phyloP scores from a whole-genome alignment of 306 rosid species.

The Cotoneaster glaucophyllus region DNA sequence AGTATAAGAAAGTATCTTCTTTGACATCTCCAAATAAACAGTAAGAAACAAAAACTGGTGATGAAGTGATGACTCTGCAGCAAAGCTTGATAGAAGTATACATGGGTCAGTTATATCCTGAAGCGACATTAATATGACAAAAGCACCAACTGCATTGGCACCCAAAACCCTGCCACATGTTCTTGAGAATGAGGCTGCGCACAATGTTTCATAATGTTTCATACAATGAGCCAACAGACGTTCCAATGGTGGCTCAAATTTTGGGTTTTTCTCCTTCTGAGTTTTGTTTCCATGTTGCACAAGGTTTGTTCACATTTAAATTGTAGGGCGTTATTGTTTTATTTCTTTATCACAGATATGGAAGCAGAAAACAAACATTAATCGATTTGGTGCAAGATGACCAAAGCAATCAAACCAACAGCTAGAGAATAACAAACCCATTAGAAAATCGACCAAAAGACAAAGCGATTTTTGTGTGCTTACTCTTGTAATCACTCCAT shows the following conservation, averaged over 20 bases:
- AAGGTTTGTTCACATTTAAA: background rate
- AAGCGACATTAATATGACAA: background rate
- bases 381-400: background rate
- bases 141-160: background rate
- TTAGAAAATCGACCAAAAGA: background rate
- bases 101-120: background rate
- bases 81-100: background rate
- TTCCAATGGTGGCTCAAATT: background rate
- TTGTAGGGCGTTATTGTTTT: background rate
- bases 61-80: background rate
- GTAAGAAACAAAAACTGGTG: background rate
- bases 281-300: background rate
- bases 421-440: background rate
- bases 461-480: constrained; percentile 12
- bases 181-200: background rate
- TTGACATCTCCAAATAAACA: background rate
- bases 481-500: constrained; percentile 92
- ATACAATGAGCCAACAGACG: background rate
- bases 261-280: background rate
- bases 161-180: background rate
- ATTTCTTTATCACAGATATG: background rate
- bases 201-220: background rate
- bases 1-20: background rate
- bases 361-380: background rate
- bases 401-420: background rate